A percentile compares a stretch with the other conserved stretches of the same genome.
These are phyloP conservation scores for Leptodermis oblonga DNA, from an alignment of 257 asterid species.

Conservation along the genomic window DNA sequence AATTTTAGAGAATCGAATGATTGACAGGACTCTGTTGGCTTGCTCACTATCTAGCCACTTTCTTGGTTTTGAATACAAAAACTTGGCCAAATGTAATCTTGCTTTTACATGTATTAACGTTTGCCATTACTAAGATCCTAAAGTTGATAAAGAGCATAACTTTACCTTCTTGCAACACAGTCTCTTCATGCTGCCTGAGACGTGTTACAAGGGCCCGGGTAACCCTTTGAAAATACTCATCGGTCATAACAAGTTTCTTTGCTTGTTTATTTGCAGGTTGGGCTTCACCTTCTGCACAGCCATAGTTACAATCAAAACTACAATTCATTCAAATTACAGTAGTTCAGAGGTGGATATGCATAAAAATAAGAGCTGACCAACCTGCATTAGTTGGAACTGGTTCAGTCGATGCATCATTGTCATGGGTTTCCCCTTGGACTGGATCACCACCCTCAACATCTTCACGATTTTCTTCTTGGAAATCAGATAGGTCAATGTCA, in stretches of 20 bases:
- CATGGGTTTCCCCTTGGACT: conserved; percentile 32
- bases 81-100: background rate
- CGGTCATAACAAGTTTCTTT: conserved; percentile 71
- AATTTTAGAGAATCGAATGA: background rate
- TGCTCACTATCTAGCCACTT: background rate
- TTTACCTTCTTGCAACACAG: conserved; percentile 58
- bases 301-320: conserved; percentile 16
- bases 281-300: conserved; percentile 53
- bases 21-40: background rate
- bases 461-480: conserved; percentile 59
- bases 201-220: conserved; percentile 82
- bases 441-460: conserved; percentile 33
- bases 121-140: background rate
- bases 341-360: background rate
- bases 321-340: background rate
- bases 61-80: background rate
- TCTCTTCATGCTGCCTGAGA: conserved; percentile 82
- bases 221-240: conserved; percentile 86
- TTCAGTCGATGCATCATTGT: conserved; percentile 36
- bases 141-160: background rate
- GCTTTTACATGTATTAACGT: background rate
- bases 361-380: conserved; percentile 23
- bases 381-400: conserved; percentile 40
- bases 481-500: conserved; percentile 92
- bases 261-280: conserved; percentile 41